Evolutionary conservation across 495 filamentous ascomycete genomes (phyloP).

Genomic region (Pyrenopolyporus hunteri): DNA sequence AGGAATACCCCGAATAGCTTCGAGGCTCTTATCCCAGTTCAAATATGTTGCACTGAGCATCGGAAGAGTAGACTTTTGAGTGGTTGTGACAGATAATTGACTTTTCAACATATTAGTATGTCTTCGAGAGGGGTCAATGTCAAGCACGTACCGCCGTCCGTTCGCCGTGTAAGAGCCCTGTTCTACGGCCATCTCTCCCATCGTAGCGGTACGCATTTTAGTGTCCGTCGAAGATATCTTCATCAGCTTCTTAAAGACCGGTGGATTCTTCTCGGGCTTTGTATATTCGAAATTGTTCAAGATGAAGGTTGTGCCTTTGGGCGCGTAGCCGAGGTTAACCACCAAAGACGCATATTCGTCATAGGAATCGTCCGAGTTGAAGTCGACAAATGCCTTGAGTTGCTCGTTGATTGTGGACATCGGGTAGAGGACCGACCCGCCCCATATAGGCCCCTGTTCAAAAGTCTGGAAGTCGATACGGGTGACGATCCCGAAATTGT

Average conservation of each 20-base stretch:
- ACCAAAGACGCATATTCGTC: constrained; percentile 21
- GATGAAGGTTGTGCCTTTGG: constrained; percentile 4
- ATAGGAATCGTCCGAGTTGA: constrained; percentile 23
- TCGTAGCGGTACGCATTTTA: neutral
- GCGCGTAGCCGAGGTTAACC: neutral
- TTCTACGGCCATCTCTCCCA: neutral
- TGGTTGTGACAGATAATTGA: constrained; percentile 1
- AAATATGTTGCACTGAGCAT: constrained; percentile 30
- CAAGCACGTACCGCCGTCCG: neutral
- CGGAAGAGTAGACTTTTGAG: constrained; percentile 4
- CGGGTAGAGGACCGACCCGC: constrained; percentile 30
- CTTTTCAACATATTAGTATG: constrained; percentile 3
- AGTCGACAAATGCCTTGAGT: constrained; percentile 15
- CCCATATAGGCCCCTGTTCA: constrained; percentile 50
- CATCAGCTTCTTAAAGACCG: neutral
- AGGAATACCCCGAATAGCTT: neutral
- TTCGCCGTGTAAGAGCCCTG: neutral
- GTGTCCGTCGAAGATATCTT: neutral
- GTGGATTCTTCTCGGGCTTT: constrained; percentile 10
- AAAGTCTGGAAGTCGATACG: constrained; percentile 58
- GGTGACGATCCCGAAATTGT: constrained; percentile 27
- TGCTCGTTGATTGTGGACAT: constrained; percentile 18
- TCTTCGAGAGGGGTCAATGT: neutral
- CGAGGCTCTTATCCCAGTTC: constrained; percentile 25
- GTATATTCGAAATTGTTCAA: constrained; percentile 19